phyloP scores from a whole-genome alignment of 75 land plant genomes.

The Picea sitchensis region DNA sequence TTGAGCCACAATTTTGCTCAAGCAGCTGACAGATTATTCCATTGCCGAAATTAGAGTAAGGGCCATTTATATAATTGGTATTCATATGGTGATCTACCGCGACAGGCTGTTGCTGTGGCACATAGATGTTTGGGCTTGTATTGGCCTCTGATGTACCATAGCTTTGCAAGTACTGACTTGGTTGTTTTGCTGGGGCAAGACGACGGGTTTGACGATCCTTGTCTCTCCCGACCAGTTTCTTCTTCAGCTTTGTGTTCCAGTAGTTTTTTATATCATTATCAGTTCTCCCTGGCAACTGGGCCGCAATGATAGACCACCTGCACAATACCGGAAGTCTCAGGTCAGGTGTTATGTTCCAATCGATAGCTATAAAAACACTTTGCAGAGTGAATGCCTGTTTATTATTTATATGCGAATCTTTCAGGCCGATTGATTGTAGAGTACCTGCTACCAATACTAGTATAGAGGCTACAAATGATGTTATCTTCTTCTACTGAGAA shows the following conservation, averaged over 20 bases:
- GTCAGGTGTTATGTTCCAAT: too few species aligned
- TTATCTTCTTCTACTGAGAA: conserved; percentile 66
- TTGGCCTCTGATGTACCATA: neutral
- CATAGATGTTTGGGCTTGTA: neutral
- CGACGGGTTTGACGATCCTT: neutral
- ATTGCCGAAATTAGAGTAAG: neutral
- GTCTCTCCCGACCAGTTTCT: neutral
- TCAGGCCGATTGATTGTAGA: neutral
- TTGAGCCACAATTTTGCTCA: neutral
- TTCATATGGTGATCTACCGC: neutral
- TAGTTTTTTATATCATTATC: neutral
- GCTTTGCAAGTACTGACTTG: neutral
- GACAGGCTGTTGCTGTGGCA: neutral
- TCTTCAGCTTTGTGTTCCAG: neutral
- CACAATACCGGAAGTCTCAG: neutral
- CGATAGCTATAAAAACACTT: too few species aligned
- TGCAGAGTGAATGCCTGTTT: neutral
- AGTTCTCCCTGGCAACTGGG: neutral
- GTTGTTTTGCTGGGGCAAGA: neutral
- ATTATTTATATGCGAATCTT: neutral
- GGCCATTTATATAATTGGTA: too few species aligned
- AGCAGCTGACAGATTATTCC: neutral
- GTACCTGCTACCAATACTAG: conserved; percentile 64
- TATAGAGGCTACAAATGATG: conserved; percentile 56
- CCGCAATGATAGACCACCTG: conserved; percentile 7